Base-by-base conservation (phyloP, 805 yeast genomes). In the Jamesozyma spencerorum region DNA sequence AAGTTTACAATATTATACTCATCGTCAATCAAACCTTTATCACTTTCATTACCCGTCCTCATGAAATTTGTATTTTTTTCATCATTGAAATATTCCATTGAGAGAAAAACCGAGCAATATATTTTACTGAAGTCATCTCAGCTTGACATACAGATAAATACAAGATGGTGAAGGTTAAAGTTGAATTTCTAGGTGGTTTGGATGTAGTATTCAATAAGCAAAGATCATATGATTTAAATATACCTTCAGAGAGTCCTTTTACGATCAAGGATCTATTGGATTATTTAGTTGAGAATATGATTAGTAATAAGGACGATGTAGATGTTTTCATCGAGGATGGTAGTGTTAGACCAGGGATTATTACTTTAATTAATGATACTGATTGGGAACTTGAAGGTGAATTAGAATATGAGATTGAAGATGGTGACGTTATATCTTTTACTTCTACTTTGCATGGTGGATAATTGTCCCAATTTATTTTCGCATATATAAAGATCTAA, bases 391-490 rank as follows among this genome's bases (percentile, higher is more conserved):
- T 90, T 12, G 94, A 87, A 58, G 97, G 86, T 10, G 87, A 81
- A 60, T 87, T 85, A 51, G 81, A 75, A 8, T 87, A 87, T 54
- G 76, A 69, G n/a, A 59, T 92, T 13, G 82, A 85, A 59, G 64
- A 72, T 36, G 80, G 83, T 11, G 98, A 90, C 60, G 69, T 75
- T 18, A 72, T 90, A 31, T 77, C 94, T 2, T 90, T 90, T 54
- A 90, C 97, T 1, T 83, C 94, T 32, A 92, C 98, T 3, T 66
- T 90, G 45, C 98, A 90, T 53, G 98, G 98, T 4, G 98, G 98
- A 36, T 90, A 49, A 48, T 32, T 3, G n/a, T n/a, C n/a, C n/a
- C n/a, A n/a, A n/a, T n/a, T n/a, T 29, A n/a, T 10, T 17, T 5
- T 33, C 10, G 7, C 17, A 15, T 18, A 17, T 18, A 6, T 18